Evolutionary conservation across 2,329 filamentous ascomycete species (phyloP), one percentile per base, ranked within the genome.

Genomic region (Annulohypoxylon truncatum): DNA sequence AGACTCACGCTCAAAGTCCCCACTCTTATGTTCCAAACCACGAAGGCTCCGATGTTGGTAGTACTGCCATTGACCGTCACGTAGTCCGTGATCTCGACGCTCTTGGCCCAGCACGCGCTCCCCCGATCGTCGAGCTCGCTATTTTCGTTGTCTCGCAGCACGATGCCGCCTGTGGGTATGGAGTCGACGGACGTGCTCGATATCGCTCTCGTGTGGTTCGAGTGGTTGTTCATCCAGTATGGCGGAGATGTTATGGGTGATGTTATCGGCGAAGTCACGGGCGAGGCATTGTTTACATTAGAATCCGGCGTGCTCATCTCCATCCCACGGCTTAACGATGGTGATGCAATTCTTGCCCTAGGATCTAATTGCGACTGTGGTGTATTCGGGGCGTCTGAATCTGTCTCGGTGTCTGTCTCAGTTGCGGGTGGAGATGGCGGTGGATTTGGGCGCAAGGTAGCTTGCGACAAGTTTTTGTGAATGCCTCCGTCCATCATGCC

Each of bases 11-110:
- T 91, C 53, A 98, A 82, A 2, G 94, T 97, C 77, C 96, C 90
- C 46, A 99, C 92, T 50, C 86, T 89, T 74, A 96, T 94, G 76
- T 93, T 96, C 92, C 93, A 99, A 6, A 97, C 94, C 1, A 97
- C 93, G 81, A 98, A 99, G 1, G 94, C 92, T n/a, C 95, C 95
- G 26, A 89, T 84, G 70, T 83, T 87, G 12, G 83, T 86, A 33
- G 83, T 77, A 67, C 84, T 84, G 53, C 85, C 83, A 64, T 88
- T 86, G 47, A 90, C 83, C 18, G 87, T 72, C 9, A 85, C 85
- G 75, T 86, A 80, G 73, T 87, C 85, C 35, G 83, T 81, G 42
- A 90, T 83, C 69, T 86, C 82, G 57, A 90, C 88, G 74, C 86
- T 88, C 78, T 82, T 85, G 28, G 88, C 88, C 88, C 88, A 90